A percentile compares a stretch with the other conserved stretches of the same genome.
Evolutionary conservation across 2,329 filamentous ascomycete species (phyloP).

Genomic region (Fusarium redolens): DNA sequence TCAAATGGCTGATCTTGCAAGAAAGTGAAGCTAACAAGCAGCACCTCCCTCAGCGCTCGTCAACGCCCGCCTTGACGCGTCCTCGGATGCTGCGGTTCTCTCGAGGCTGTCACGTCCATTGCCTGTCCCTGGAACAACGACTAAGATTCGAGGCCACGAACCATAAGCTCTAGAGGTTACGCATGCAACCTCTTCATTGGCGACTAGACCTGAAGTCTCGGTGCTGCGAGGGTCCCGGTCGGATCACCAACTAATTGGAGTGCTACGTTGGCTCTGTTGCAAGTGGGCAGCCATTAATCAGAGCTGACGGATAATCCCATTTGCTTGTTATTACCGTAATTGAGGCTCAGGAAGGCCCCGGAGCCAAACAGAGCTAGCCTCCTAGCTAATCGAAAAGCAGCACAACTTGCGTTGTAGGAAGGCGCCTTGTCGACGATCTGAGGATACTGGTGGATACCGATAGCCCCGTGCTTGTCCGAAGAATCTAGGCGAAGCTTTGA

Average conservation of each 20-base stretch:
- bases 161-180: slow-evolving; percentile 29
- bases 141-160: slow-evolving; percentile 37
- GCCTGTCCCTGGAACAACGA: slow-evolving; percentile 29
- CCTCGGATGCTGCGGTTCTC: slow-evolving; percentile 31
- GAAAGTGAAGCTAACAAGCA: slow-evolving; percentile 14
- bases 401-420: slow-evolving; percentile 9
- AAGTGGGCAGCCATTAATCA: slow-evolving; percentile 24
- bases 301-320: slow-evolving; percentile 24
- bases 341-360: slow-evolving; percentile 30
- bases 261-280: background rate
- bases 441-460: slow-evolving; percentile 4
- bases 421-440: background rate
- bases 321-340: slow-evolving; percentile 27
- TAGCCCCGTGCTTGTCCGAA: background rate
- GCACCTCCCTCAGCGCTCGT: slow-evolving; percentile 13
- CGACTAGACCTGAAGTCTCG: slow-evolving; percentile 11
- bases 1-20: slow-evolving; percentile 19
- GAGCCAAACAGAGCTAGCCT: slow-evolving; percentile 14
- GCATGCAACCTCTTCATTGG: slow-evolving; percentile 29
- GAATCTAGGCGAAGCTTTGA: background rate
- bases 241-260: slow-evolving; percentile 32
- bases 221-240: slow-evolving; percentile 26
- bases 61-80: slow-evolving; percentile 28
- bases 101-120: slow-evolving; percentile 16
- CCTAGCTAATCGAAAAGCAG: slow-evolving; percentile 21